These are phyloP conservation scores for Yamadazyma sp. DNA, from an alignment of 805 yeast genomes.

Conservation along the genomic window DNA sequence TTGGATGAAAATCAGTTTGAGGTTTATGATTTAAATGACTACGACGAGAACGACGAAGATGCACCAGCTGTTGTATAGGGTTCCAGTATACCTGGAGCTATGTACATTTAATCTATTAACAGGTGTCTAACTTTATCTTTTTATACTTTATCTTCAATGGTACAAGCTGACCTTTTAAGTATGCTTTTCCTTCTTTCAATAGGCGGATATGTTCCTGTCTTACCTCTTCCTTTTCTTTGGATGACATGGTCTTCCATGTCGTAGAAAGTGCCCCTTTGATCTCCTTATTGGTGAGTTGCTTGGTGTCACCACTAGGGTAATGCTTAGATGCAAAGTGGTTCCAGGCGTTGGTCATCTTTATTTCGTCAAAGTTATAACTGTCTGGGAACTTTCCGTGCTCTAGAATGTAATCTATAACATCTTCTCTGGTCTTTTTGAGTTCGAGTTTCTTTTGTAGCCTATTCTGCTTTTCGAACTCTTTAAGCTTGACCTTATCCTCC, in stretches of 20 bases:
- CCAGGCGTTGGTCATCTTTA: constrained; percentile 36
- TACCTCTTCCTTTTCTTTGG: constrained; percentile 27
- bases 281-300: background rate
- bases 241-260: constrained; percentile 27
- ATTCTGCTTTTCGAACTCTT: too few relatives aligned
- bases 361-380: constrained; percentile 9
- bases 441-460: constrained; percentile 4
- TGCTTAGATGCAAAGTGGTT: constrained; percentile 25
- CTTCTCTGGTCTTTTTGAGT: constrained; percentile 1
- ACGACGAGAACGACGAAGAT: constrained; percentile 28
- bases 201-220: constrained; percentile 29
- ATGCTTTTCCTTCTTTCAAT: constrained; percentile 16
- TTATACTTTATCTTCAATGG: constrained; percentile 9
- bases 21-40: constrained; percentile 21
- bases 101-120: background rate
- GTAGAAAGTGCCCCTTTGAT: constrained; percentile 14
- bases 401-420: constrained; percentile 11
- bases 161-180: constrained; percentile 13
- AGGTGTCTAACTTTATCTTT: constrained; percentile 1
- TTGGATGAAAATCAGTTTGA: constrained; percentile 24
- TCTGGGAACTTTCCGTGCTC: constrained; percentile 15
- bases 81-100: background rate
- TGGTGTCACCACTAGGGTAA: background rate
- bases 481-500: too few relatives aligned
- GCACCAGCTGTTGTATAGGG: constrained; percentile 25